Evolutionary conservation across 2,329 filamentous ascomycete species (phyloP).

Genomic region (Colletotrichum siamense): DNA sequence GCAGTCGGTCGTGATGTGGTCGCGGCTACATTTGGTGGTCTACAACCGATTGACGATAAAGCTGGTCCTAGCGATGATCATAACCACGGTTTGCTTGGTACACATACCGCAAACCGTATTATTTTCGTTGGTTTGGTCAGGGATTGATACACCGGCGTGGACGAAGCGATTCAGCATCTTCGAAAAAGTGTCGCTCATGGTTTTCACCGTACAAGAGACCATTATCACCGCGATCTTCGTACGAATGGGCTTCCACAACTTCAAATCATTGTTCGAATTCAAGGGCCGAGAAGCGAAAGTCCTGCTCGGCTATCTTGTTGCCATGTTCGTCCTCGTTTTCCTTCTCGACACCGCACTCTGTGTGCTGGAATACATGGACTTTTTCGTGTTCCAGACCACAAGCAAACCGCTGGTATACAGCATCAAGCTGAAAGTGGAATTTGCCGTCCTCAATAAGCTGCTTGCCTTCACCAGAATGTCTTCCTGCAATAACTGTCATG

Average conservation of each 20-base stretch:
- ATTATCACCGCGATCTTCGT: constrained; percentile 47
- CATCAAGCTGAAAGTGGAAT: constrained; percentile 45
- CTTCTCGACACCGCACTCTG: constrained; percentile 43
- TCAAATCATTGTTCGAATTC: constrained; percentile 14
- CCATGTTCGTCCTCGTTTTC: constrained; percentile 44
- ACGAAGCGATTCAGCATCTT: constrained; percentile 44
- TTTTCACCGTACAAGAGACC: constrained; percentile 61
- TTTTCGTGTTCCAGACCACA: constrained; percentile 30
- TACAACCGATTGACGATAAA: constrained; percentile 20
- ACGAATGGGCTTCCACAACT: constrained; percentile 41
- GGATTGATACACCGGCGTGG: constrained; percentile 30
- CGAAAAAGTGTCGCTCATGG: constrained; percentile 61
- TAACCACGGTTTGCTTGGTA: constrained; percentile 51
- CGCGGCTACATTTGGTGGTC: constrained; percentile 61
- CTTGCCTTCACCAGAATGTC: constrained; percentile 1
- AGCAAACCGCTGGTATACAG: constrained; percentile 19
- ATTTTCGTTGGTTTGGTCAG: constrained; percentile 52
- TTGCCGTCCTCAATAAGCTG: constrained; percentile 50
- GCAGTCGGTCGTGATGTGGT: constrained; percentile 30
- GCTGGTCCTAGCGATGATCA: constrained; percentile 55
- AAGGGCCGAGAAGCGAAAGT: constrained; percentile 7
- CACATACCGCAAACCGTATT: constrained; percentile 55
- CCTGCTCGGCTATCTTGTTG: constrained; percentile 42
- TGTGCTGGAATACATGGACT: constrained; percentile 39
- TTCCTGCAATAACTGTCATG: neutral